These are phyloP conservation scores for Fusarium nisikadoi DNA, from an alignment of 2,329 filamentous ascomycete genomes.

Conservation along the genomic window DNA sequence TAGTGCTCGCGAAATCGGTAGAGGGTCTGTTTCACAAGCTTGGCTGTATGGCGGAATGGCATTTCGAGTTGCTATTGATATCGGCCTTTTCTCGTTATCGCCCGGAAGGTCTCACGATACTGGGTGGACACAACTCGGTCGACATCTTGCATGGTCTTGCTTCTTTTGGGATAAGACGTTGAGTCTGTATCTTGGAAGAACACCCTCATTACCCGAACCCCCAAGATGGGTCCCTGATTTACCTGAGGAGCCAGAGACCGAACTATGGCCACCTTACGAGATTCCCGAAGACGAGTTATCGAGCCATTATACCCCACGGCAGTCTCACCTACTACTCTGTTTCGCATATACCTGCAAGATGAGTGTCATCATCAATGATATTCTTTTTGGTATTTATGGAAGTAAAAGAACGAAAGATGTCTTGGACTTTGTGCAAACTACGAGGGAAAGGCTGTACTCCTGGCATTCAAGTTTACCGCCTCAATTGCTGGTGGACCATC, in stretches of 20 bases:
- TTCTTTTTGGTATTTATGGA: background rate
- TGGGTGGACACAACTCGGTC: background rate
- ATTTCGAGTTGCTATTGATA: background rate
- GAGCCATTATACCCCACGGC: too few species aligned
- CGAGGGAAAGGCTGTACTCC: background rate
- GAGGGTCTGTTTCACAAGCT: background rate
- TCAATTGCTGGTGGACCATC: background rate
- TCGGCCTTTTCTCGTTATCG: background rate
- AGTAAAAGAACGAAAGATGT: background rate
- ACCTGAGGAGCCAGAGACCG: background rate
- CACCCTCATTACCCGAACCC: background rate
- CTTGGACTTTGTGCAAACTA: background rate
- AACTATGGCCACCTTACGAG: background rate
- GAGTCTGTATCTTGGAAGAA: background rate
- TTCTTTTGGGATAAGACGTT: background rate
- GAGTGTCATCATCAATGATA: background rate
- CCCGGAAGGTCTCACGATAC: accelerated
- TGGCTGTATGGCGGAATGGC: background rate
- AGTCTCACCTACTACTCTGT: background rate
- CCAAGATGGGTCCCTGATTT: background rate
- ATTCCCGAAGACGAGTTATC: too few species aligned
- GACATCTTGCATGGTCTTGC: background rate
- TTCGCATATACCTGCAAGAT: conserved; percentile 4
- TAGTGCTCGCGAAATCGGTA: background rate
- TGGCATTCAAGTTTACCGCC: background rate